Evolutionary conservation across 805 yeast species (phyloP).

Genomic region (Blastobotrys americana): DNA sequence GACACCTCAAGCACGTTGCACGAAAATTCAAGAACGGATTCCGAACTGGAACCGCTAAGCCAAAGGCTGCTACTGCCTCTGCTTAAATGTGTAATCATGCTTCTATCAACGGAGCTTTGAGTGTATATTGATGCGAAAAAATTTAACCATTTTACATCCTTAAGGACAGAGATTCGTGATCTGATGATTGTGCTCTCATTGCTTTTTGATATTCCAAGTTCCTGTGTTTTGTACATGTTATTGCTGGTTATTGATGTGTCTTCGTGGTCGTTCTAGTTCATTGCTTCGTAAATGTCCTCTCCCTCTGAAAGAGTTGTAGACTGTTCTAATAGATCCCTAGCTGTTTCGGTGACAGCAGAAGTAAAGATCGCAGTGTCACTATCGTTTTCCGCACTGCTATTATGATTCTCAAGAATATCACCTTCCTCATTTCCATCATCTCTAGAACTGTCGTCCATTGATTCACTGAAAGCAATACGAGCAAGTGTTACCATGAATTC

Average conservation of each 20-base stretch:
- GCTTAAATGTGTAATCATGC: slow-evolving; percentile 34
- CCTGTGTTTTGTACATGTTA: neutral
- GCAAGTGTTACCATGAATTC: slow-evolving; percentile 24
- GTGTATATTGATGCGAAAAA: slow-evolving; percentile 1
- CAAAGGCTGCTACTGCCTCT: slow-evolving; percentile 40
- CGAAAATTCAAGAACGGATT: slow-evolving; percentile 99
- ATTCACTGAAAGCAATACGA: slow-evolving; percentile 21
- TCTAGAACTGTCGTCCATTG: slow-evolving; percentile 6
- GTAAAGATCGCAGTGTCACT: slow-evolving; percentile 60
- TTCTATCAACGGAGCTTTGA: neutral
- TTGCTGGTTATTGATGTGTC: neutral
- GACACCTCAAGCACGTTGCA: slow-evolving; percentile 92
- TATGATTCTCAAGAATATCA: no score
- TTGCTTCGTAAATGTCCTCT: slow-evolving; percentile 61
- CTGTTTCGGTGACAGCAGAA: slow-evolving; percentile 55
- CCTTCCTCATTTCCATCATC: slow-evolving; percentile 7
- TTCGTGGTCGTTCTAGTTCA: slow-evolving; percentile 34
- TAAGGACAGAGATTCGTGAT: neutral
- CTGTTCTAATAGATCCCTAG: slow-evolving; percentile 61
- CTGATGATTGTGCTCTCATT: no score
- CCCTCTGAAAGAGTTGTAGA: slow-evolving; percentile 72
- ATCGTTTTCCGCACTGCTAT: no score
- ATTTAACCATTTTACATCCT: neutral
- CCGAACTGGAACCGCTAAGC: slow-evolving; percentile 70
- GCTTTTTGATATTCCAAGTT: no score